Conservation (phyloP, 2,329 filamentous ascomycete genomes). For the Aureobasidium zeae region DNA sequence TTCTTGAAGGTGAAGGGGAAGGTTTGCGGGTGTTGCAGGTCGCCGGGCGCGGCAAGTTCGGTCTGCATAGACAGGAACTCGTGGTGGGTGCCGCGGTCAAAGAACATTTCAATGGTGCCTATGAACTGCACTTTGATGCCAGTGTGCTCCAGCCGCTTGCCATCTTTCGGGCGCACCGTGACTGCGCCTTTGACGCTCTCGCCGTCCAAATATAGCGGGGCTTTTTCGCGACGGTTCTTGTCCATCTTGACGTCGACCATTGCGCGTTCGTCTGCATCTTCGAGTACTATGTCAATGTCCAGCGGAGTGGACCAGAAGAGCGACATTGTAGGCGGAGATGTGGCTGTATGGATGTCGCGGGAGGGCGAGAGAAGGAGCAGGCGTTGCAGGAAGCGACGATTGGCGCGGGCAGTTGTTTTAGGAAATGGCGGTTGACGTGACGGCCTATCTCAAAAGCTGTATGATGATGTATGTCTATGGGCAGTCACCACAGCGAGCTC, state of each 20-base stretch:
- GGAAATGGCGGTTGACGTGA: no score
- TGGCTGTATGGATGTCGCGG: not conserved
- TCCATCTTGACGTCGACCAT: constrained; percentile 98
- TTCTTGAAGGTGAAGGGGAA: constrained; percentile 99
- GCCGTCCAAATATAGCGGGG: constrained; percentile 92
- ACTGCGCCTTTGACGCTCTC: constrained; percentile 96
- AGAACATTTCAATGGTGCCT: constrained; percentile 99
- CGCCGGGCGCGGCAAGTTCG: constrained; percentile 90
- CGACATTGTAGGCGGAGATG: constrained; percentile 53
- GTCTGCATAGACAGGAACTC: constrained; percentile 96
- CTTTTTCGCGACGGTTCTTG: constrained; percentile 95
- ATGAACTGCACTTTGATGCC: constrained; percentile 99
- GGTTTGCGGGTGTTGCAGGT: constrained; percentile 96
- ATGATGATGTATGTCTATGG: no score
- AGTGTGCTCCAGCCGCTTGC: constrained; percentile 93
- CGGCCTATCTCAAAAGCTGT: no score
- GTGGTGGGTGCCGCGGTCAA: constrained; percentile 97
- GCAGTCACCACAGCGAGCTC: no score
- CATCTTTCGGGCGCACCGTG: constrained; percentile 92
- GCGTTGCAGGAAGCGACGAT: not conserved
- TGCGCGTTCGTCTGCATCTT: constrained; percentile 85
- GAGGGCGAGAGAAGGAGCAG: not conserved
- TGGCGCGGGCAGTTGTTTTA: no score
- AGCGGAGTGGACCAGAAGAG: constrained; percentile 98
- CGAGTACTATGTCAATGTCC: constrained; percentile 97